phyloP scores from a whole-genome alignment of 345 rosid genomes.

The Hibiscus tridactylites region DNA sequence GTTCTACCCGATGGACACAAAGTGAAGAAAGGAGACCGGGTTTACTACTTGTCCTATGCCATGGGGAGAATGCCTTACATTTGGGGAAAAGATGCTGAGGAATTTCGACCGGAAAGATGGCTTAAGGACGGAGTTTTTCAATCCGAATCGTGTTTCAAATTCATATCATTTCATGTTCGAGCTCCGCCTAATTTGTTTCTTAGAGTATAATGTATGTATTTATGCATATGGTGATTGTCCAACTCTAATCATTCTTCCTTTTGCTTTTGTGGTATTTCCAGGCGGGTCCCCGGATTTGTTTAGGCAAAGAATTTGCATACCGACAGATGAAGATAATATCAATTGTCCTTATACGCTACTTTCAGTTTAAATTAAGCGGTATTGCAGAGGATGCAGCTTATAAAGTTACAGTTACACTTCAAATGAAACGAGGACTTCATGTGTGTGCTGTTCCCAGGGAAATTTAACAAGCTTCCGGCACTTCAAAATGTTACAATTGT shows the following conservation, averaged over 20 bases:
- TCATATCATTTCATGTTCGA: neutral
- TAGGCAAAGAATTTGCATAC: slow-evolving; percentile 67
- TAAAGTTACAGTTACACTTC: slow-evolving; percentile 61
- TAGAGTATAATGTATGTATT: no score
- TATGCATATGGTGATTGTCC: no score
- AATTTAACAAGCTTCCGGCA: neutral
- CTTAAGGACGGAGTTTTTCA: neutral
- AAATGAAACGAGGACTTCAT: slow-evolving; percentile 43
- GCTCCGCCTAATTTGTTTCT: neutral
- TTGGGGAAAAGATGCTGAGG: neutral
- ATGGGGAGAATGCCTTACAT: neutral
- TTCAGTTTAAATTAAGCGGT: slow-evolving; percentile 49
- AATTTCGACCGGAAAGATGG: neutral
- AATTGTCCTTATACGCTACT: slow-evolving; percentile 47
- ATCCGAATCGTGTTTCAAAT: neutral
- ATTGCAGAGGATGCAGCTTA: slow-evolving; percentile 31
- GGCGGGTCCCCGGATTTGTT: slow-evolving; percentile 81
- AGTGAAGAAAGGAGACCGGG: neutral
- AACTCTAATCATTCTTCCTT: no score
- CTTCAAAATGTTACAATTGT: neutral
- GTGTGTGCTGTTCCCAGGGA: slow-evolving; percentile 37
- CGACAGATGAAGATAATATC: slow-evolving; percentile 72
- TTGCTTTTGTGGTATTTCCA: slow-evolving; percentile 11
- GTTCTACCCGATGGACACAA: neutral
- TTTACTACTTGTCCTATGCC: neutral